Conservation (phyloP, 306 rosid genomes). For the Gastrolobium villosum region DNA sequence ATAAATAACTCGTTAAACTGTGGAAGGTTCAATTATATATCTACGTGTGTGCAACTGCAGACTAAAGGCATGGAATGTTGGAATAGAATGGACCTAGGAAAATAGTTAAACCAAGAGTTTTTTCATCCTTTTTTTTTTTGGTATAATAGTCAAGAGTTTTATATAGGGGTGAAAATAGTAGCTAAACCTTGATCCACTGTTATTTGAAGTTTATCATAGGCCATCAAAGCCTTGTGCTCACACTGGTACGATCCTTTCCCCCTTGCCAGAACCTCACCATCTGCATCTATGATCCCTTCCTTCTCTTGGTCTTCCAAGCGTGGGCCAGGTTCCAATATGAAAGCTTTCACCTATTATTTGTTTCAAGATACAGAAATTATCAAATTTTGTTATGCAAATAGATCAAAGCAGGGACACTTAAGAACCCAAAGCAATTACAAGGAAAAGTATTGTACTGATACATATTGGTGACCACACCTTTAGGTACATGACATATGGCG, state of each 20-base stretch:
- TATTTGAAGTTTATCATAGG: conserved; percentile 70
- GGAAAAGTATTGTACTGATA: background rate
- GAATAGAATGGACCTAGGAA: background rate
- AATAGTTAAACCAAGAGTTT: background rate
- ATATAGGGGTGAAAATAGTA: conserved; percentile 68
- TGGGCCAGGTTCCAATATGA: conserved; percentile 71
- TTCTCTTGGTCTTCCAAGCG: conserved; percentile 52
- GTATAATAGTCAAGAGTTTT: background rate
- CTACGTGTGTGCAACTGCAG: too few relatives aligned
- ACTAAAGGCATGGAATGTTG: too few relatives aligned
- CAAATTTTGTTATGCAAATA: conserved; percentile 7
- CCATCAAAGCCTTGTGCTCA: conserved; percentile 67
- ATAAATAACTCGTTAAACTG: too few relatives aligned
- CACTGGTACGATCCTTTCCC: conserved; percentile 70
- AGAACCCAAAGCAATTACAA: background rate
- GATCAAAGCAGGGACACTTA: background rate
- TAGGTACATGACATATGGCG: conserved; percentile 71
- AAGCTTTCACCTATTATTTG: conserved; percentile 69
- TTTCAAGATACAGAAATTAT: conserved; percentile 22
- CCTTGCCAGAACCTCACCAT: conserved; percentile 84
- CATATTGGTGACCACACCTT: conserved; percentile 56
- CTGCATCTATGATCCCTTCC: conserved; percentile 81
- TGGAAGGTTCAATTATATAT: too few relatives aligned
- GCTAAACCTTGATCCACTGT: conserved; percentile 81
- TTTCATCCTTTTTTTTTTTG: background rate